phyloP scores from a whole-genome alignment of 1,284 basidiomycete genomes.

The Trichosporon sp. region DNA sequence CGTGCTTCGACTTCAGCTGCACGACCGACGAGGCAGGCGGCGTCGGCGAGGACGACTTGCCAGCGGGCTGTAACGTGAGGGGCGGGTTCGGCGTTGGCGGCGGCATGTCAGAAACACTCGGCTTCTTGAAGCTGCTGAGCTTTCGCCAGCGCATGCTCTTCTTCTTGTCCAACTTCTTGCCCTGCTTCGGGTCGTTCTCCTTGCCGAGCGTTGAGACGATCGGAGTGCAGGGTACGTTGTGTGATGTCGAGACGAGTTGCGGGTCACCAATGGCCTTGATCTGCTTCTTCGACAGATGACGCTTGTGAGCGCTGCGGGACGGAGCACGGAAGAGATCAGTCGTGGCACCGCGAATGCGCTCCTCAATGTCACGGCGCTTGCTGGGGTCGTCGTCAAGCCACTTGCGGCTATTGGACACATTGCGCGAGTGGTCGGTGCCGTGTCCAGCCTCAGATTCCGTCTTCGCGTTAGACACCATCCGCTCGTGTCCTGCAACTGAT shows the following conservation, averaged over 20 bases:
- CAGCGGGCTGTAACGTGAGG: not conserved
- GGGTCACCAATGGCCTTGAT: constrained; percentile 34
- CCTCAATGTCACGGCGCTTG: constrained; percentile 40
- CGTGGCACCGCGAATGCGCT: constrained; percentile 42
- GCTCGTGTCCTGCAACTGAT: not conserved
- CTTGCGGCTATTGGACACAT: constrained; percentile 3
- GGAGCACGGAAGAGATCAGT: constrained; percentile 39
- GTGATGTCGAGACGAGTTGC: constrained; percentile 34
- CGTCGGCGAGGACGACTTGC: not conserved
- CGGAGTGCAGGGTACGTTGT: constrained; percentile 26
- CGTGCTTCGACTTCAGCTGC: not conserved
- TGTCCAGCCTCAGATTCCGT: not conserved
- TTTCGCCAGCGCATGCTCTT: constrained; percentile 35
- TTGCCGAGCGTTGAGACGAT: constrained; percentile 10
- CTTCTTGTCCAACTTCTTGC: not conserved
- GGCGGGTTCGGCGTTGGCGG: constrained; percentile 10
- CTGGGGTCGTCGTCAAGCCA: constrained; percentile 31
- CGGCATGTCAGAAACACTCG: constrained; percentile 22
- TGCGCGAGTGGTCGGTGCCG: not conserved
- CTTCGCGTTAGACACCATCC: not conserved
- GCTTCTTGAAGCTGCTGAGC: constrained; percentile 28
- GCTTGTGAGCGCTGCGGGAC: constrained; percentile 21
- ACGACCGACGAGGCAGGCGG: not conserved
- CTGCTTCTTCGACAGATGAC: constrained; percentile 12
- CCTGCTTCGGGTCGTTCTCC: not conserved